phyloP scores from a whole-genome alignment of 805 yeast species.

The Wickerhamomyces silvicola region DNA sequence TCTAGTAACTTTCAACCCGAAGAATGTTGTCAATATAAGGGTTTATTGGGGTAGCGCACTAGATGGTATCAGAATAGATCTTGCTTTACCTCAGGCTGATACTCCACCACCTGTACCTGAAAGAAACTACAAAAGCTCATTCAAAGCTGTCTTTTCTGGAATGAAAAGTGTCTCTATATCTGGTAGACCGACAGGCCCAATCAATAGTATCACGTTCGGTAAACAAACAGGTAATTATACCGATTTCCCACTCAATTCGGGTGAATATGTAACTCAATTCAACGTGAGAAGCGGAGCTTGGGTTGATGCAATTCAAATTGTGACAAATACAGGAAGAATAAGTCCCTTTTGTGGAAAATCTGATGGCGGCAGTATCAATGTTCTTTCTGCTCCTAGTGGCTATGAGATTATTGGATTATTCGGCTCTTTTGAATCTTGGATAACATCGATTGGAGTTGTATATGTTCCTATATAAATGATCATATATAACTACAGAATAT shows the following conservation, averaged over 20 bases:
- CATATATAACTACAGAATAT: neutral
- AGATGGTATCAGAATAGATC: constrained; percentile 65
- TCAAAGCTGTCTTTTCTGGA: constrained; percentile 21
- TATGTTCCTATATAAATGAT: constrained; percentile 31
- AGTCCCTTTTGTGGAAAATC: constrained; percentile 61
- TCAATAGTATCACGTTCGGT: constrained; percentile 37
- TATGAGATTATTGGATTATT: constrained; percentile 58
- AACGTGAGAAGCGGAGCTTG: constrained; percentile 73
- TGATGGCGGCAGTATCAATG: constrained; percentile 58
- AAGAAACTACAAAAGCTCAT: constrained; percentile 34
- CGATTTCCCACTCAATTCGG: constrained; percentile 48
- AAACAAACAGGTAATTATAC: constrained; percentile 44
- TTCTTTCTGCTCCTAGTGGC: constrained; percentile 60
- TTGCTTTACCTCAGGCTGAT: constrained; percentile 12
- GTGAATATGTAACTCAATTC: constrained; percentile 57
- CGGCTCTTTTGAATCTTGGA: constrained; percentile 68
- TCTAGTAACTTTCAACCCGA: constrained; percentile 30
- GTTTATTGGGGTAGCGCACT: constrained; percentile 71
- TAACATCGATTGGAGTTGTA: constrained; percentile 65
- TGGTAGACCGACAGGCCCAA: neutral
- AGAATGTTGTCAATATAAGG: constrained; percentile 43
- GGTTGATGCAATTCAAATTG: constrained; percentile 81
- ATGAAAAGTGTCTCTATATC: constrained; percentile 11
- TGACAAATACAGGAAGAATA: constrained; percentile 49
- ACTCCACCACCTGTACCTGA: constrained; percentile 41